These are phyloP conservation scores for Dichomitus squalens DNA, from an alignment of 1,284 basidiomycete genomes.

Conservation along the genomic window DNA sequence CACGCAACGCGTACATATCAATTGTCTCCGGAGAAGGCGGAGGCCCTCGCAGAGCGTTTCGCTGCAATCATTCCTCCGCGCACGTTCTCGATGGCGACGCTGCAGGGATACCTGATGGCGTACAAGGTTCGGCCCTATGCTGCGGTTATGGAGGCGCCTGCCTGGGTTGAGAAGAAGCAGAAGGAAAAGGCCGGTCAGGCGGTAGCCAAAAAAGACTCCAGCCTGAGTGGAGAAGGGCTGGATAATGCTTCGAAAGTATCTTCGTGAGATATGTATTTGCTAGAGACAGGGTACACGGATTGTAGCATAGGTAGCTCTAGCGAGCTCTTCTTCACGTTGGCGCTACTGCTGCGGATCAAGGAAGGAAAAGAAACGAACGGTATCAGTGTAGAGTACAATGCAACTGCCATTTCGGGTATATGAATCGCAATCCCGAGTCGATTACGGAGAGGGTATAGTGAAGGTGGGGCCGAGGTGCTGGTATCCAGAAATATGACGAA, in stretches of 20 bases:
- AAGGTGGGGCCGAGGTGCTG: not conserved
- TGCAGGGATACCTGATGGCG: constrained; percentile 77
- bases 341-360: not conserved
- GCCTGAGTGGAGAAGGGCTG: not conserved
- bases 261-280: not conserved
- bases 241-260: not conserved
- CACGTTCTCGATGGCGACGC: constrained; percentile 68
- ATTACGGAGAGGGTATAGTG: not conserved
- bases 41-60: constrained; percentile 56
- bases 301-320: too few relatives aligned
- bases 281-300: not conserved
- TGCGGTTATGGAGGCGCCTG: constrained; percentile 46
- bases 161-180: constrained; percentile 33
- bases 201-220: not conserved
- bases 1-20: constrained; percentile 34
- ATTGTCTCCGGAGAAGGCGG: constrained; percentile 38
- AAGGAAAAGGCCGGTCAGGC: constrained; percentile 17
- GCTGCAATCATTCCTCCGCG: constrained; percentile 60
- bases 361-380: not conserved
- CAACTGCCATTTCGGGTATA: not conserved
- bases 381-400: not conserved
- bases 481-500: not conserved
- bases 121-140: constrained; percentile 64
- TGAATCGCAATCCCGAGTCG: too few relatives aligned
- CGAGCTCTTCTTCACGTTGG: too few relatives aligned